Evolutionary conservation across 805 yeast species (phyloP).

Genomic region (Yamadazyma akitaensis): DNA sequence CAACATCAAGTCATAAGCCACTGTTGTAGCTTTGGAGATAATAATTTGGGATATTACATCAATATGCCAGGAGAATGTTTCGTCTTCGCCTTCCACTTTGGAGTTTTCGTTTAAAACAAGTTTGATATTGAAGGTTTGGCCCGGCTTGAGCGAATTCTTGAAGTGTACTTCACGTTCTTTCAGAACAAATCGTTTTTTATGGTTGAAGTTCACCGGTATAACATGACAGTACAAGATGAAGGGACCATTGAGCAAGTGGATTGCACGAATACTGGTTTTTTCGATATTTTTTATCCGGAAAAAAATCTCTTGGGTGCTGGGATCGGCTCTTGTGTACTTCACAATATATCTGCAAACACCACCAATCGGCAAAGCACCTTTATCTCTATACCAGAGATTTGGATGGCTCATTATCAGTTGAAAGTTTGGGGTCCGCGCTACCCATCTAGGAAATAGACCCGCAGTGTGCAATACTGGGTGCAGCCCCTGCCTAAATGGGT

Average conservation of each 20-base stretch:
- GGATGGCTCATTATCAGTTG: conserved; percentile 12
- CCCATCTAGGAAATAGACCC: neutral
- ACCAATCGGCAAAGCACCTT: conserved; percentile 32
- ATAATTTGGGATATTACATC: conserved; percentile 43
- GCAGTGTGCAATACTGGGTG: no score
- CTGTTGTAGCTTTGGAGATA: conserved; percentile 27
- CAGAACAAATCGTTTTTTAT: conserved; percentile 19
- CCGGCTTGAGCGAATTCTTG: conserved; percentile 57
- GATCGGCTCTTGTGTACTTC: conserved; percentile 21
- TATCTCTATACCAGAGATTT: conserved; percentile 35
- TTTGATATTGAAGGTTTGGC: conserved; percentile 59
- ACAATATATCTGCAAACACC: conserved; percentile 35
- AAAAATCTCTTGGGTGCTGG: conserved; percentile 19
- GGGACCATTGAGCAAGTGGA: conserved; percentile 42
- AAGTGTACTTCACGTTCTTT: conserved; percentile 31
- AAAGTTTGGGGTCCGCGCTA: neutral
- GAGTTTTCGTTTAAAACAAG: conserved; percentile 50
- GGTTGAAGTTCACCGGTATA: conserved; percentile 34
- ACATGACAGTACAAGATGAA: conserved; percentile 44
- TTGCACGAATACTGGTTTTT: conserved; percentile 34
- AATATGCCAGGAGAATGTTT: conserved; percentile 31
- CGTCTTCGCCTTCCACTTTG: conserved; percentile 1
- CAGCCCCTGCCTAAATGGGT: no score
- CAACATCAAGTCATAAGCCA: conserved; percentile 34
- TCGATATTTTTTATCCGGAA: conserved; percentile 40